phyloP scores from a whole-genome alignment of 73 alveolate species.

The Effrenium voratum region DNA sequence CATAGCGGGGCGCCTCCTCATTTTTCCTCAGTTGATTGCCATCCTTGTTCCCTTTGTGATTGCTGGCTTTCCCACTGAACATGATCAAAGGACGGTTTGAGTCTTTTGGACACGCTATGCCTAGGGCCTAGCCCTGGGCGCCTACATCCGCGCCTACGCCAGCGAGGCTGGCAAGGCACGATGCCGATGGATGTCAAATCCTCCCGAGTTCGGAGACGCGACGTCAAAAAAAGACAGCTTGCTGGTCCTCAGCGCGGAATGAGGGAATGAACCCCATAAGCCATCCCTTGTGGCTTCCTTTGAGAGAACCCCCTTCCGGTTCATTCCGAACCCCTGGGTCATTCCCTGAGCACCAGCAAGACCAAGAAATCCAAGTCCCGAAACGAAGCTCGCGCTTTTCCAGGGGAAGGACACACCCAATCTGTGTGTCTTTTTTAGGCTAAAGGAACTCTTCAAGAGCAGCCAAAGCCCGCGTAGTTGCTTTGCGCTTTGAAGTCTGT shows the following conservation, averaged over 20 bases:
- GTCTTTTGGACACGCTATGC: no score
- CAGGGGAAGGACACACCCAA: no score
- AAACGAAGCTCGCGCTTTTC: no score
- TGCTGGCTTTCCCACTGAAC: background rate
- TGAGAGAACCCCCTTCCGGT: background rate
- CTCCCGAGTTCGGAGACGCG: no score
- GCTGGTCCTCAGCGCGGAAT: background rate
- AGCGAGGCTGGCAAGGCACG: slow-evolving; percentile 44
- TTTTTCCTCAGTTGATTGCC: background rate
- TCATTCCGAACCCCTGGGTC: background rate
- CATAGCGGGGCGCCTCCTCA: background rate
- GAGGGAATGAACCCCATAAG: background rate
- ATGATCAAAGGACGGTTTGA: background rate
- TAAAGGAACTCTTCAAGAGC: no score
- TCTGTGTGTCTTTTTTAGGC: no score
- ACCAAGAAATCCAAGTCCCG: background rate
- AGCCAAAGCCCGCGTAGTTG: no score
- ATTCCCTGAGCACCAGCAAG: background rate
- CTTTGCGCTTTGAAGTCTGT: no score
- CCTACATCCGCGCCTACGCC: slow-evolving; percentile 77
- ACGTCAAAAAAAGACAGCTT: no score
- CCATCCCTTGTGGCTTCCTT: background rate
- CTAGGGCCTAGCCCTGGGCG: slow-evolving; percentile 39
- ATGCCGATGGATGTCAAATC: no score
- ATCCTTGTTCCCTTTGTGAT: background rate